These are phyloP conservation scores for Gaultheria prostrata DNA, from an alignment of 148 eudicot genomes.

Conservation along the genomic window DNA sequence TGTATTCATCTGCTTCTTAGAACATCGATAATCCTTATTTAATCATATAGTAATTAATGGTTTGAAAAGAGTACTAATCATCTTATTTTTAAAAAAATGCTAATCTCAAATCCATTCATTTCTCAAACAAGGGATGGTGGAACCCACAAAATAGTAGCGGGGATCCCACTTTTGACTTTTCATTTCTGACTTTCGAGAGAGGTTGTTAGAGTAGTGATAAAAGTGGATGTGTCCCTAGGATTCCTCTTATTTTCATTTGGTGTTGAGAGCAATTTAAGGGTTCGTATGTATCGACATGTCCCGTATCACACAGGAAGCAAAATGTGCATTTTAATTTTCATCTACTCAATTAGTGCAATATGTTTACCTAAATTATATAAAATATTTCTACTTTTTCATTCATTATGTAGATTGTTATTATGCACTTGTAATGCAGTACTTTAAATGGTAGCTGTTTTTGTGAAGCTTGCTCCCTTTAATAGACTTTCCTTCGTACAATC, in stretches of 20 bases:
- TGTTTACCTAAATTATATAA: neutral
- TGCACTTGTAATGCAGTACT: neutral
- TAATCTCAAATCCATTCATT: neutral
- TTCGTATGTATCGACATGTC: neutral
- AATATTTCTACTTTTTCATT: neutral
- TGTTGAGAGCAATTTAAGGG: neutral
- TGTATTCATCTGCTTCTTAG: neutral
- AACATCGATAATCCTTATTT: neutral
- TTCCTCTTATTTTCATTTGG: neutral
- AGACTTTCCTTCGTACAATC: slow-evolving; percentile 10
- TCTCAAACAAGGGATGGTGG: neutral
- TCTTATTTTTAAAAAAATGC: neutral
- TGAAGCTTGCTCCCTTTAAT: neutral
- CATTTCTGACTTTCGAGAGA: neutral
- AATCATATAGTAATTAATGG: neutral
- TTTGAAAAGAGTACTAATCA: neutral
- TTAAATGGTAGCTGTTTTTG: neutral
- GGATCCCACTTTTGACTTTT: neutral
- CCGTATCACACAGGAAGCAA: neutral
- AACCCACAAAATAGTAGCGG: neutral
- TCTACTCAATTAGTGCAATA: neutral
- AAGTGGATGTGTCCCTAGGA: neutral
- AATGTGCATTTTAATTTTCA: neutral
- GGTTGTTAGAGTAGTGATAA: neutral
- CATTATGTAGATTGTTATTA: neutral